Percentiles rank a stretch among this genome's conserved stretches.
Conservation (phyloP, 345 rosid species). For the Eucalyptus lansdowneana region DNA sequence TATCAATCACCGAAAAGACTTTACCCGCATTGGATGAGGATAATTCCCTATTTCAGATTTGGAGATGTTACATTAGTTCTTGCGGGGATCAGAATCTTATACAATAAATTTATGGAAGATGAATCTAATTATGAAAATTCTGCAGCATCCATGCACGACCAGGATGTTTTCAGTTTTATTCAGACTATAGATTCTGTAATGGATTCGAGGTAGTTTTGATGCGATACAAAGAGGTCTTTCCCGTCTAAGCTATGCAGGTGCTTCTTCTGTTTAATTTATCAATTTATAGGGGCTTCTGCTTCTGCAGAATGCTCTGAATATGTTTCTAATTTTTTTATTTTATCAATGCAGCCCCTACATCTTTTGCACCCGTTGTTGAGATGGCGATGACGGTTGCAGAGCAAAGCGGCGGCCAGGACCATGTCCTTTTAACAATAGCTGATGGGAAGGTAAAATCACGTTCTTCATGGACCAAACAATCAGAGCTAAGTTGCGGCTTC, state of each 20-base stretch:
- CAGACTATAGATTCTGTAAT: background rate
- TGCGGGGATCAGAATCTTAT: background rate
- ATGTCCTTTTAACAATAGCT: constrained; percentile 73
- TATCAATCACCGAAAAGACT: constrained; percentile 66
- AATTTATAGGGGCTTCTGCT: no score
- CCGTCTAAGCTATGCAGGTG: background rate
- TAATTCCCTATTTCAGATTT: constrained; percentile 70
- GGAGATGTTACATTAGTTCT: constrained; percentile 33
- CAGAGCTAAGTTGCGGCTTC: background rate
- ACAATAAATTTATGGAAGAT: background rate
- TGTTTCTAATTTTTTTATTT: no score
- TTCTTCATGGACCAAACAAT: background rate
- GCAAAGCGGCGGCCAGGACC: constrained; percentile 82
- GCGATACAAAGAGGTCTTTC: background rate
- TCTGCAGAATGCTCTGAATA: background rate
- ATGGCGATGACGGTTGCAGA: no score
- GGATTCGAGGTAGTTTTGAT: background rate
- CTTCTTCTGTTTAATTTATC: no score
- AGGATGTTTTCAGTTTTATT: background rate
- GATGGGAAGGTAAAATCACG: constrained; percentile 67
- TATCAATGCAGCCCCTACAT: no score
- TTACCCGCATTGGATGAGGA: constrained; percentile 69
- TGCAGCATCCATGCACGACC: background rate
- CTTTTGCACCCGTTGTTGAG: no score
- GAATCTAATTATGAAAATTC: background rate